phyloP scores from a whole-genome alignment of 371 early-diverging fungal genomes.

The Mortierella sp. region DNA sequence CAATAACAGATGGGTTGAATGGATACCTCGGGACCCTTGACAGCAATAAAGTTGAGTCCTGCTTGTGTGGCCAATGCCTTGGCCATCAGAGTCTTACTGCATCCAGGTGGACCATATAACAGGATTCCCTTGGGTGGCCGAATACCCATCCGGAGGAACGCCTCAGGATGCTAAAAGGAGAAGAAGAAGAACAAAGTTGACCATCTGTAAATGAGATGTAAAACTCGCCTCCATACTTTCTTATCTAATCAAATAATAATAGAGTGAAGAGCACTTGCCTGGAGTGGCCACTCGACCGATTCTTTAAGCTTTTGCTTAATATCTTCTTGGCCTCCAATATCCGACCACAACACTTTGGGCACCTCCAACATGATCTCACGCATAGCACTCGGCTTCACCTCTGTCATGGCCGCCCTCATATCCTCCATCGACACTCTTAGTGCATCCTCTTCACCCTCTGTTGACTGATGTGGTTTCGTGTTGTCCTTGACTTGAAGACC shows the following conservation, averaged over 20 bases:
- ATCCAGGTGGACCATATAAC: constrained; percentile 98
- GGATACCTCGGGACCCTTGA: constrained; percentile 95
- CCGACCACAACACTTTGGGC: constrained; percentile 95
- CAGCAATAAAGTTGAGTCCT: constrained; percentile 96
- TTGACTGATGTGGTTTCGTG: background rate
- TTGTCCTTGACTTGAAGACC: background rate
- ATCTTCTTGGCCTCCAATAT: constrained; percentile 97
- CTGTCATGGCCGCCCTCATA: constrained; percentile 67
- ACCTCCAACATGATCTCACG: constrained; percentile 96
- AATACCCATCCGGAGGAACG: constrained; percentile 88
- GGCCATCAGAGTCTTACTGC: constrained; percentile 98
- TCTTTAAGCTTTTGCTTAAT: constrained; percentile 97
- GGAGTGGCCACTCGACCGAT: constrained; percentile 98
- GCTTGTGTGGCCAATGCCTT: constrained; percentile 98
- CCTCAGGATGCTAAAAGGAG: constrained; percentile 79
- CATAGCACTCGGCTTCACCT: constrained; percentile 94
- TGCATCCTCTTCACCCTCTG: constrained; percentile 18
- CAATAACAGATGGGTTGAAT: background rate
- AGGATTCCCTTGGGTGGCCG: constrained; percentile 96
- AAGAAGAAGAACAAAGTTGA: background rate
- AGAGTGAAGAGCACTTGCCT: constrained; percentile 53
- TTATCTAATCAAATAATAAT: no score
- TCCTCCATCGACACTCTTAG: constrained; percentile 55
- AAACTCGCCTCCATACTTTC: no score
- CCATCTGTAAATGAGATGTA: background rate